phyloP scores from a whole-genome alignment of 805 yeast species.

The Ogataea wickerhamii region DNA sequence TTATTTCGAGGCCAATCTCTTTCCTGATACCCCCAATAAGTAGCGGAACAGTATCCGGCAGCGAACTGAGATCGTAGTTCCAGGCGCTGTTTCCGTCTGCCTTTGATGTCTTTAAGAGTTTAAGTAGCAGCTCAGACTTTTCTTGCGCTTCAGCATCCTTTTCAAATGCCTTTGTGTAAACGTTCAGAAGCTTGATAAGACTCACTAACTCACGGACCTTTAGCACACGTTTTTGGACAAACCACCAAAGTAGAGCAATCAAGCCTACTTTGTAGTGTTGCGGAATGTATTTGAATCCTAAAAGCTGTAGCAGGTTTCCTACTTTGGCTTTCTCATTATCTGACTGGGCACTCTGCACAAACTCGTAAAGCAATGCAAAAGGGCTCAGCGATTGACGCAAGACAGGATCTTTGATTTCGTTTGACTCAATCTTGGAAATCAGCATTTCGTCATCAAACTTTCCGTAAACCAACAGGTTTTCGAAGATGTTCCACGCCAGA shows the following conservation, averaged over 20 bases:
- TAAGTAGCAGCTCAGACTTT: constrained; percentile 16
- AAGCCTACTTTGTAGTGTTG: constrained; percentile 46
- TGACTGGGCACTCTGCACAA: constrained; percentile 32
- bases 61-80: constrained; percentile 8
- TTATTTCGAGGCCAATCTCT: constrained; percentile 26
- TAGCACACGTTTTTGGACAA: constrained; percentile 17
- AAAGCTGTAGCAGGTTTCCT: constrained; percentile 34
- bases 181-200: constrained; percentile 26
- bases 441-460: constrained; percentile 49
- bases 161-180: constrained; percentile 17
- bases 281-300: constrained; percentile 54
- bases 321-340: constrained; percentile 25
- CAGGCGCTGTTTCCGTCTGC: background rate
- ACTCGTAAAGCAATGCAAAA: constrained; percentile 58
- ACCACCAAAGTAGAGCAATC: constrained; percentile 45
- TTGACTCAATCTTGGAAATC: constrained; percentile 17
- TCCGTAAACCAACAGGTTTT: constrained; percentile 51
- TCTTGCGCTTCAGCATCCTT: constrained; percentile 8
- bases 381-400: constrained; percentile 70
- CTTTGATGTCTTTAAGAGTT: background rate
- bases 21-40: constrained; percentile 23
- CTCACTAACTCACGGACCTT: constrained; percentile 21
- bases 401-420: constrained; percentile 41
- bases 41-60: constrained; percentile 12
- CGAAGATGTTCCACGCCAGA: constrained; percentile 61